phyloP scores from a whole-genome alignment of 140 eudicot genomes.

The Oenanthe javanica region DNA sequence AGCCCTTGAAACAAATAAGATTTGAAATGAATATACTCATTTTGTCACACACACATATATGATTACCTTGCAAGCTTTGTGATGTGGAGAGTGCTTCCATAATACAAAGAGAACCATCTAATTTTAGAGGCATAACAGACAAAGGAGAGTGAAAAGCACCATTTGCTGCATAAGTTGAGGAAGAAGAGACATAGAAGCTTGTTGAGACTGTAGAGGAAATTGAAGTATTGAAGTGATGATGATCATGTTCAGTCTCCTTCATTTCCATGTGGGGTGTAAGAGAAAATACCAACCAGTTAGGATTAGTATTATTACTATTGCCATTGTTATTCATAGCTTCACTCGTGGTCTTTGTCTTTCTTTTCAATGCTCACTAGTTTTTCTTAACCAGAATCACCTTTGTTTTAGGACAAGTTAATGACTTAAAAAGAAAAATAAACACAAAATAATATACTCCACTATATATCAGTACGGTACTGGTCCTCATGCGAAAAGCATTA shows the following conservation, averaged over 20 bases:
- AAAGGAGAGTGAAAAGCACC: conserved; percentile 39
- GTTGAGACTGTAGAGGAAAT: background rate
- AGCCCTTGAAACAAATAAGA: too few relatives aligned
- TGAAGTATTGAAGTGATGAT: background rate
- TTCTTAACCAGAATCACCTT: background rate
- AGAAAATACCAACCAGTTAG: conserved; percentile 56
- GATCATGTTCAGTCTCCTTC: conserved; percentile 14
- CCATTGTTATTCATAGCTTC: conserved; percentile 21
- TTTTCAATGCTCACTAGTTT: background rate
- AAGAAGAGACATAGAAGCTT: background rate
- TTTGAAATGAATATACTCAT: background rate
- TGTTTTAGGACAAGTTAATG: conserved; percentile 24
- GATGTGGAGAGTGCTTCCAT: too few relatives aligned
- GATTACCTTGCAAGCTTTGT: conserved; percentile 48
- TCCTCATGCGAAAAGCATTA: too few relatives aligned
- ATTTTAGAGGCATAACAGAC: conserved; percentile 66
- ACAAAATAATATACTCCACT: conserved; percentile 9
- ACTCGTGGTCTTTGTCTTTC: conserved; percentile 31
- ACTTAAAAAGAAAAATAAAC: conserved; percentile 33
- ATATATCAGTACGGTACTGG: too few relatives aligned
- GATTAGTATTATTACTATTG: conserved; percentile 3
- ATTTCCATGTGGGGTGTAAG: conserved; percentile 52
- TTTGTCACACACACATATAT: background rate
- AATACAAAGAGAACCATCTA: conserved; percentile 77
- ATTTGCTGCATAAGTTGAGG: conserved; percentile 20